Percentiles rank a stretch among this genome's conserved stretches.
phyloP scores from a whole-genome alignment of 202 grass and related monocot genomes.

The Brachypodium distachyon region DNA sequence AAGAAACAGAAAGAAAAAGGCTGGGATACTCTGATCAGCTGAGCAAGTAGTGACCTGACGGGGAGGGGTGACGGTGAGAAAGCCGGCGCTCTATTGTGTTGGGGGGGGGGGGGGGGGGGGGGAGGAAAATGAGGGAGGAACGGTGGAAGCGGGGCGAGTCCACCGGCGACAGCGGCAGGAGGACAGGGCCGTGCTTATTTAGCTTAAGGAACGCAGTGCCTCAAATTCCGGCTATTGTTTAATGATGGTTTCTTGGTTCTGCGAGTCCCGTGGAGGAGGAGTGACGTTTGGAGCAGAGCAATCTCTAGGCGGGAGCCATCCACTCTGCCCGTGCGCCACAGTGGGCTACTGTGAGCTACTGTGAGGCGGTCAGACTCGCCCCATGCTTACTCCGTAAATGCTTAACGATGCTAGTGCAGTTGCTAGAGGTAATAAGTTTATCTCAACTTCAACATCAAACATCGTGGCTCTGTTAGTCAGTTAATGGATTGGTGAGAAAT shows the following conservation, averaged over 20 bases:
- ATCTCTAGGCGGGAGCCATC: slow-evolving; percentile 52
- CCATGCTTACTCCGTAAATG: not conserved
- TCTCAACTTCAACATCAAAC: no score
- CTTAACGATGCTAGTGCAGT: no score
- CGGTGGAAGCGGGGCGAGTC: not conserved
- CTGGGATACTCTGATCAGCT: slow-evolving; percentile 8
- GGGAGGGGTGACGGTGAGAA: not conserved
- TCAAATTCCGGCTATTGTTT: slow-evolving; percentile 31
- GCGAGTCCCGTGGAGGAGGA: slow-evolving; percentile 47
- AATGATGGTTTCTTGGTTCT: slow-evolving; percentile 27
- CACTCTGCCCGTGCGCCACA: not conserved
- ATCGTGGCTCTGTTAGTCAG: no score
- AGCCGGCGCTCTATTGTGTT: not conserved
- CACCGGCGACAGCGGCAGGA: slow-evolving; percentile 20
- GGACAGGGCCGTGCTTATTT: not conserved
- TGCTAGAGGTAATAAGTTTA: no score
- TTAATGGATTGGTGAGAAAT: no score
- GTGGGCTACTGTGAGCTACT: not conserved
- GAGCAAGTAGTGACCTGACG: not conserved
- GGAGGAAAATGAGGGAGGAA: not conserved
- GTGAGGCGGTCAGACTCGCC: slow-evolving; percentile 3
- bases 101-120: slow-evolving; percentile 13
- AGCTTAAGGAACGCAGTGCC: slow-evolving; percentile 20
- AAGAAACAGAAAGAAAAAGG: not conserved
- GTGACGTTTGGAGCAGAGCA: slow-evolving; percentile 86